Percentiles rank a stretch among this genome's conserved stretches.
Conservation (phyloP, 148 eudicot genomes). For the Pharnaceum exiguum region DNA sequence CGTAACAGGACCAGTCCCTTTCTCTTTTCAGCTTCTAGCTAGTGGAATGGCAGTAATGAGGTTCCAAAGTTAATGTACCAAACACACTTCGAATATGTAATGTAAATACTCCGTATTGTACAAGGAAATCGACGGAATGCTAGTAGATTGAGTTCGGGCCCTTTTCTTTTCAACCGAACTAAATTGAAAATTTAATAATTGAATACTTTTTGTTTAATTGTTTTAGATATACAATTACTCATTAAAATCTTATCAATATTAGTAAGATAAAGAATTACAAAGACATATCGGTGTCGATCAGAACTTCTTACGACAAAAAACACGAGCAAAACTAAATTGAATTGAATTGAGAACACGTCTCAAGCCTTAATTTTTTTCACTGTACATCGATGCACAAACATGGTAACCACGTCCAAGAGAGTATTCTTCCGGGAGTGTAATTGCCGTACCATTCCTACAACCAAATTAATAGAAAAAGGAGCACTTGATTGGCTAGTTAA, state of each 20-base stretch:
- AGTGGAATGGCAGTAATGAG: background rate
- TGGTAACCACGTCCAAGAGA: background rate
- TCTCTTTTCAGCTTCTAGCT: background rate
- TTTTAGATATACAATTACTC: too few relatives aligned
- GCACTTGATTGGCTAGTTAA: background rate
- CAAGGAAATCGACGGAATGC: too few relatives aligned
- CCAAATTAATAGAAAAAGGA: background rate
- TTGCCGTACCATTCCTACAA: background rate
- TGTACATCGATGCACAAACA: background rate
- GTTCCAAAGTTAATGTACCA: background rate
- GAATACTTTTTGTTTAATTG: too few relatives aligned
- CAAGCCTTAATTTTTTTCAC: background rate
- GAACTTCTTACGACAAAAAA: too few relatives aligned
- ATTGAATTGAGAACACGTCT: background rate
- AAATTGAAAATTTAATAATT: too few relatives aligned
- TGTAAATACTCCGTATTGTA: too few relatives aligned
- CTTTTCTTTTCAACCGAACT: too few relatives aligned
- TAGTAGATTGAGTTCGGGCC: too few relatives aligned
- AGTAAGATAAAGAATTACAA: too few relatives aligned
- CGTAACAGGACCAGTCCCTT: background rate
- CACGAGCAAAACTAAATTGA: background rate
- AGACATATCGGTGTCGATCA: too few relatives aligned
- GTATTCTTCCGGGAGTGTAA: background rate
- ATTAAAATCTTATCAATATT: too few relatives aligned
- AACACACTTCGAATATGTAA: background rate